Base-by-base conservation (phyloP, 2,329 filamentous ascomycete species). In the Decorospora gaudefroyi region DNA sequence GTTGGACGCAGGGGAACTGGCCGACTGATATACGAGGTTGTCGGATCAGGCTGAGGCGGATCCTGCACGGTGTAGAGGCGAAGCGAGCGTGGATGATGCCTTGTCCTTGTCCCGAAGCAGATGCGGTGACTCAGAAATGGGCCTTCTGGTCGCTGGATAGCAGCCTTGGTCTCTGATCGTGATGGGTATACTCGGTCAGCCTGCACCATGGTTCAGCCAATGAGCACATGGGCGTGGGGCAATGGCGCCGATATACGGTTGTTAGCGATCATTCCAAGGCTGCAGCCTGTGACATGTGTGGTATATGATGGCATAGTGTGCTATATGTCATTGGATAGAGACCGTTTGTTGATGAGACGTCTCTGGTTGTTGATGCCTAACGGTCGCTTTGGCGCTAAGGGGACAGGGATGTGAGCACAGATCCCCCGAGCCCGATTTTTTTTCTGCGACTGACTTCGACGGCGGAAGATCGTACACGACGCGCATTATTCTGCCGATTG, bases 371-470 rank as follows among this genome's bases (percentile, higher is more conserved):
- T 32, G 39, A 35, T 42, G 39, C 39, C 39, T 42, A 35, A 35
- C 35, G 22, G 39, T 39, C 18, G 34, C n/a, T n/a, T n/a, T 6
- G 23, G 38, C 27, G 23, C 30, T 42, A 32, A 34, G 27, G 23
- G 17, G 42, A 41, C 49, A 42, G 42, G 49, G 46, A 15, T 53
- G 26, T 38, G 26, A 40, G 44, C 48, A 44, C 39, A 51, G 43
- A 51, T 51, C 44, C 40, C 36, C 39, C 44, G 48, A 35, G 30
- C 34, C 44, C 37, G 46, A 53, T 56, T 32, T 53, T 60, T 53
- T 61, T 61, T 56, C 42, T 58, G 53, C 55, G 54, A 43, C 36
- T 16, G 36, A 49, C 46, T 42, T 43, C 23, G 15, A 44, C 36
- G 8, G 42, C 30, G n/a, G 37, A 41, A 42, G 23, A 42, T 33